Base-by-base conservation (phyloP, 2,329 filamentous ascomycete genomes). In the Calonectria montana region DNA sequence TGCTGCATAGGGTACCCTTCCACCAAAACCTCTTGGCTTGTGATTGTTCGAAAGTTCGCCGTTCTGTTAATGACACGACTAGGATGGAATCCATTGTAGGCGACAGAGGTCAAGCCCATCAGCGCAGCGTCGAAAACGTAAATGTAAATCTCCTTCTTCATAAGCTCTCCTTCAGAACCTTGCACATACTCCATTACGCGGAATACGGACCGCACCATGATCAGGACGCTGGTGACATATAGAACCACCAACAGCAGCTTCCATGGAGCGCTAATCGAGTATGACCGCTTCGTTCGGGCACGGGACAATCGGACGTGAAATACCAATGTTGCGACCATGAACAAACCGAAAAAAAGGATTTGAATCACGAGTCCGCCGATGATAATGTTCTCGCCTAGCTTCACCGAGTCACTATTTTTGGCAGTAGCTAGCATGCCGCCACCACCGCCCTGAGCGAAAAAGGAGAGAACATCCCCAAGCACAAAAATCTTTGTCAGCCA, bases 131-230 rank as follows among this genome's bases (percentile, higher is more conserved):
- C 53, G 12, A 59, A 59, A 25, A 59, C 21, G 6, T 59, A 59
- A 37, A 59, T 59, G 53, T 59, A 59, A 27, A 59, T 18, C 53
- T 59, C 53, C 53, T 59, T 59, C 53, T 59, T 59, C 53, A 39
- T 39, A 2, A 59, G 35, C 31, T 39, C 53, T 4, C 53, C 35
- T 4, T 21, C 53, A 39, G 53, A 59, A 16, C 31, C 53, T 13
- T 59, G 21, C 13, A 59, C n/a, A 37, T 59, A 59, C 21, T 59
- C 53, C 35, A 59, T 2, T 1, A 23, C 53, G 16, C 53, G 53
- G 21, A 59, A 59, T 27, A 59, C 31, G 1, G 53, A 59, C 10
- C 53, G 31, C 15, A 59, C 53, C 53, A 59, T 59, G 53, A 59
- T 59, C 31, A 59, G 12, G 4, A 59, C 21, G 29, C 53, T 59